phyloP scores from a whole-genome alignment of 2,329 filamentous ascomycete genomes.

The Colletotrichum tanaceti region DNA sequence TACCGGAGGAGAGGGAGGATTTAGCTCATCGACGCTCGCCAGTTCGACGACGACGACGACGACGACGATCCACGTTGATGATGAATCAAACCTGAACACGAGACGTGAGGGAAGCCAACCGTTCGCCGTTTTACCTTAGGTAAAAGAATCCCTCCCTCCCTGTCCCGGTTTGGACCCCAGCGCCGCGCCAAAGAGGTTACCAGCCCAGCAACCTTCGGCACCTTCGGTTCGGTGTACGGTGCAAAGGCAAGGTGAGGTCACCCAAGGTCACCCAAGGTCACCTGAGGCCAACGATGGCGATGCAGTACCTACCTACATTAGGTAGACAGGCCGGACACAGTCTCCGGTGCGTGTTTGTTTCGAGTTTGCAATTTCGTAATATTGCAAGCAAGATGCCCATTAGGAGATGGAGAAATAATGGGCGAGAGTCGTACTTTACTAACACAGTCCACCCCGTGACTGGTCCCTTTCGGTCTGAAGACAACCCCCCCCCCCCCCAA shows the following conservation, averaged over 20 bases:
- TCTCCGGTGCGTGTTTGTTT: neutral
- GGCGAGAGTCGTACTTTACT: neutral
- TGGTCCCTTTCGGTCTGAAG: neutral
- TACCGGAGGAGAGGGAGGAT: neutral
- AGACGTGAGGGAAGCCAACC: slow-evolving; percentile 11
- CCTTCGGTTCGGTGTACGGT: slow-evolving; percentile 22
- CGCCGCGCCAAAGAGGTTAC: slow-evolving; percentile 18
- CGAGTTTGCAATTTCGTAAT: neutral
- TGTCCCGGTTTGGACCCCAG: too few species aligned
- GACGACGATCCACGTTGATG: neutral
- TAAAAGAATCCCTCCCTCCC: too few species aligned
- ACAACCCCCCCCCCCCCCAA: too few species aligned
- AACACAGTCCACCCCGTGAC: neutral
- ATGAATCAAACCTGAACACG: slow-evolving; percentile 14
- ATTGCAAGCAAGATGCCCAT: neutral
- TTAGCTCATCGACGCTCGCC: neutral
- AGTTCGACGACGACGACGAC: too few species aligned
- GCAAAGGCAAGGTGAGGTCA: slow-evolving; percentile 21
- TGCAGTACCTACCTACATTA: too few species aligned
- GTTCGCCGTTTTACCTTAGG: slow-evolving; percentile 19
- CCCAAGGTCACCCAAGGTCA: slow-evolving; percentile 7
- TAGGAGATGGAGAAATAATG: neutral
- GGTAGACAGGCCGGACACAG: neutral
- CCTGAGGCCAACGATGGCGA: neutral
- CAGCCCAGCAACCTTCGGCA: slow-evolving; percentile 4